Base-by-base conservation (phyloP, 805 yeast genomes). In the Yarrowia deformans region DNA sequence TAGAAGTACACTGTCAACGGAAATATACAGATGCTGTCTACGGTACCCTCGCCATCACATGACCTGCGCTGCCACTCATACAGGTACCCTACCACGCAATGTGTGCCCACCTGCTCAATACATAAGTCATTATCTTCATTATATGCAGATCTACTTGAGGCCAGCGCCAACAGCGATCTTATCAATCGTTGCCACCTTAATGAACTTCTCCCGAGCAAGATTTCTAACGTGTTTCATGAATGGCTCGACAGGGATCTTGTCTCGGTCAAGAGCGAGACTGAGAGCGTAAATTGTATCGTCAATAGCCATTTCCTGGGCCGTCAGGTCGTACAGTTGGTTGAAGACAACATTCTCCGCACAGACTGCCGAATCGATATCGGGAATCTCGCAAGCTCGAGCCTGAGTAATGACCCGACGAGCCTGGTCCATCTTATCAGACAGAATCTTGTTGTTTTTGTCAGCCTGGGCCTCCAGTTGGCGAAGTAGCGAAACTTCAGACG, bases 301-400 rank as follows among this genome's bases (percentile, higher is more conserved):
- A n/a, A 88, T 83, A 0, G 97, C 90, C 70, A 84, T 82, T 67
- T 90, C 90, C 48, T 86, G 88, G 19, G 93, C 84, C 0, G 86
- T 85, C 0, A 89, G 79, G 23, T 84, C 84, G 74, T 90, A 88
- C 14, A 89, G 74, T 75, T 91, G 97, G 69, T 84, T 83, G 68
- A 84, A 81, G 1, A 84, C 87, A 0, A 81, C 79, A 1, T 87
- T 84, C 68, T 85, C 88, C 0, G 88, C 85, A 43, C 81, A 78
- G 0, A 87, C 78, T 2, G 83, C 72, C 12, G 82, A 81, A 68
- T 83, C 87, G 1, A 84, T 75, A 43, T 82, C 77, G 8, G 79
- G 79, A 13, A 77, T 77, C 14, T 72, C 73, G 13, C 77, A 74
- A 1, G 73, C 50, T 1, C 75, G 70, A 0, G 84, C 82, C 50